phyloP scores from a whole-genome alignment of 2,329 filamentous ascomycete genomes.

The Dendryphion nanum region DNA sequence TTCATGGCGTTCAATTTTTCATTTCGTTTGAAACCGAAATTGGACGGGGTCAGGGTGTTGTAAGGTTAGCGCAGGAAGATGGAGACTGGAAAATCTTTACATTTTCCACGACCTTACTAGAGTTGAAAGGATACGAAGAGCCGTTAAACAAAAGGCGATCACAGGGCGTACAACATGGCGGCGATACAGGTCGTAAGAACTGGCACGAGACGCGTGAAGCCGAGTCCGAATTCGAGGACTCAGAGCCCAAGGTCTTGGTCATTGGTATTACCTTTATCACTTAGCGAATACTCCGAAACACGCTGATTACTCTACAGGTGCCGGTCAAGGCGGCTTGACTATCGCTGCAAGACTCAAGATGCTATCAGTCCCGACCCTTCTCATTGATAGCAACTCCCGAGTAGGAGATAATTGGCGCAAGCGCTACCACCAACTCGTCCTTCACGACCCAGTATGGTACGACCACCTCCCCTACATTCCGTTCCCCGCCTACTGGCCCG shows the following conservation, averaged over 20 bases:
- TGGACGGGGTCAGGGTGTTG: slow-evolving; percentile 32
- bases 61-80: slow-evolving; percentile 33
- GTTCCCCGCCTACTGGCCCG: slow-evolving; percentile 31
- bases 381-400: slow-evolving; percentile 44
- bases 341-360: slow-evolving; percentile 45
- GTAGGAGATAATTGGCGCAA: slow-evolving; percentile 49
- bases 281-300: not conserved
- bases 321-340: slow-evolving; percentile 47
- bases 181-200: slow-evolving; percentile 26
- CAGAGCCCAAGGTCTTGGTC: slow-evolving; percentile 29
- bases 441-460: slow-evolving; percentile 42
- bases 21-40: slow-evolving; percentile 28
- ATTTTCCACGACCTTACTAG: slow-evolving; percentile 36
- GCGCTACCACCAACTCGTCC: slow-evolving; percentile 46
- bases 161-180: slow-evolving; percentile 29
- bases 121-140: slow-evolving; percentile 38
- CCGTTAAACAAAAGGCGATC: slow-evolving; percentile 20
- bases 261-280: slow-evolving; percentile 13
- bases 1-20: slow-evolving; percentile 27
- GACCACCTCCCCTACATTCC: slow-evolving; percentile 39
- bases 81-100: slow-evolving; percentile 42
- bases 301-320: slow-evolving; percentile 22
- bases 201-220: slow-evolving; percentile 31
- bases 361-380: slow-evolving; percentile 42
- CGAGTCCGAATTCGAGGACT: slow-evolving; percentile 19